These are phyloP conservation scores for Graphilbum fragrans DNA, from an alignment of 2,329 filamentous ascomycete species.

Conservation along the genomic window DNA sequence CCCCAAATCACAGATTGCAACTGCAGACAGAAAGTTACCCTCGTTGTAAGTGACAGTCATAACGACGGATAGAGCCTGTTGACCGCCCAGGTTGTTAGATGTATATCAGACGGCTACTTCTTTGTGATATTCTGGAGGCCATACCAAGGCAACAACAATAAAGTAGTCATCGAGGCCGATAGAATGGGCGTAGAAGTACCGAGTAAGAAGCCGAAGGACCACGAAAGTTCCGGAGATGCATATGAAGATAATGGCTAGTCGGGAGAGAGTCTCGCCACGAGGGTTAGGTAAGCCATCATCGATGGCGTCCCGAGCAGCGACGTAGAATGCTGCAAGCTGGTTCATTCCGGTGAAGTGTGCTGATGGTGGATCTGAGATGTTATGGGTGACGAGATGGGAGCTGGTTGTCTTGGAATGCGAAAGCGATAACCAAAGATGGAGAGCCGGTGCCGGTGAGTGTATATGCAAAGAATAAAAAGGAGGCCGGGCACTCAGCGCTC, in stretches of 20 bases:
- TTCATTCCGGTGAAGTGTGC: too few species aligned
- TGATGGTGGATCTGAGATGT: too few species aligned
- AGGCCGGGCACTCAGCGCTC: too few species aligned
- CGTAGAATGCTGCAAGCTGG: not conserved
- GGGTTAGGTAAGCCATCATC: conserved; percentile 9
- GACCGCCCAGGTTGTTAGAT: too few species aligned
- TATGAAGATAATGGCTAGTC: conserved; percentile 8
- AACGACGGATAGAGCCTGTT: not conserved
- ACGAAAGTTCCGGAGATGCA: conserved; percentile 8
- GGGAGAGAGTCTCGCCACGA: conserved; percentile 5
- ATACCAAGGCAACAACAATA: conserved; percentile 8
- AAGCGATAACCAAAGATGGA: too few species aligned
- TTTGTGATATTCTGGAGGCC: not conserved
- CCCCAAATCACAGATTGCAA: too few species aligned
- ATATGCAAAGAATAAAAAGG: too few species aligned
- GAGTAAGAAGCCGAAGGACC: conserved; percentile 4
- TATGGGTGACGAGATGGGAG: too few species aligned
- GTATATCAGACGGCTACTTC: not conserved
- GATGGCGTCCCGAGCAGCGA: conserved; percentile 16
- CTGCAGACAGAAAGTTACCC: not conserved
- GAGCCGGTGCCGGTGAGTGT: too few species aligned
- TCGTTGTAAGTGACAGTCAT: conserved; percentile 2
- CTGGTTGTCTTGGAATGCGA: too few species aligned
- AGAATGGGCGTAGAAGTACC: conserved; percentile 3
- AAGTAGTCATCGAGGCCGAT: conserved; percentile 7